A percentile compares a stretch with the other conserved stretches of the same genome.
Evolutionary conservation across 345 rosid genomes (phyloP).

Genomic region (Acer saccharum): DNA sequence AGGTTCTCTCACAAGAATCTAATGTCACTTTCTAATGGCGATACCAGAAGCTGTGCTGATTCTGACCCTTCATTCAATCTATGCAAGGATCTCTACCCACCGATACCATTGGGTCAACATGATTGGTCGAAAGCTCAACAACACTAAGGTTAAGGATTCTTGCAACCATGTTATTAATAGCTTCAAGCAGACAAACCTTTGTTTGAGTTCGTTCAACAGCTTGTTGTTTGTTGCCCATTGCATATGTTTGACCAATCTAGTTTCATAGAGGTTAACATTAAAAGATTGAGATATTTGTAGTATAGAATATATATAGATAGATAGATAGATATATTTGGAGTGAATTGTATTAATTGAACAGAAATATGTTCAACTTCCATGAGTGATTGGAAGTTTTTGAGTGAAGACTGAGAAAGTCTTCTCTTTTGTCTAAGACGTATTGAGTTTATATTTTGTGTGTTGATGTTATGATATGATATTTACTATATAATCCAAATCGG

Average conservation of each 20-base stretch:
- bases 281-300: not conserved
- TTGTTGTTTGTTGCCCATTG: slow-evolving; percentile 25
- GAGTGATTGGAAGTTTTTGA: no score
- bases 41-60: slow-evolving; percentile 52
- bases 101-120: slow-evolving; percentile 37
- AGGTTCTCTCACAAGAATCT: slow-evolving; percentile 45
- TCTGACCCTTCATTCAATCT: slow-evolving; percentile 39
- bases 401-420: no score
- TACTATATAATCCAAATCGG: no score
- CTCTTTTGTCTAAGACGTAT: no score
- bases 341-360: not conserved
- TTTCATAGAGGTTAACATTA: no score
- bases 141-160: not conserved
- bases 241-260: not conserved
- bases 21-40: slow-evolving; percentile 49
- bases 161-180: not conserved
- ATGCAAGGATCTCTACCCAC: slow-evolving; percentile 61
- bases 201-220: slow-evolving; percentile 26
- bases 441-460: not conserved
- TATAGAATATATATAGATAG: not conserved
- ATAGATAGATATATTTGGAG: not conserved
- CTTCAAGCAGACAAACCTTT: not conserved
- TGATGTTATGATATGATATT: not conserved
- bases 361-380: not conserved
- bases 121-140: slow-evolving; percentile 17